phyloP scores from a whole-genome alignment of 1,284 basidiomycete species.

The Amylostereum chailletii region DNA sequence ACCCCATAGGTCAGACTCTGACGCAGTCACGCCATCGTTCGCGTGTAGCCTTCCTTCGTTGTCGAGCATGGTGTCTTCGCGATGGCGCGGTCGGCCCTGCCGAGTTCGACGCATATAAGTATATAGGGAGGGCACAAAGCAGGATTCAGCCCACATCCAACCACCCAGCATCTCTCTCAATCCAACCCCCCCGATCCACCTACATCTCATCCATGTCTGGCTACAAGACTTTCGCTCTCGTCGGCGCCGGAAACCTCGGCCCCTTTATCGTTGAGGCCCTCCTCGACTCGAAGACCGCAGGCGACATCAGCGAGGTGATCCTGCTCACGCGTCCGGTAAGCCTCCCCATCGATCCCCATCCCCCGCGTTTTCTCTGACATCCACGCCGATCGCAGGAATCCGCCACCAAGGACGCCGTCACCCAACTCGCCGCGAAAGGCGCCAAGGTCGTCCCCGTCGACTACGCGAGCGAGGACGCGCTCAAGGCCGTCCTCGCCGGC shows the following conservation, averaged over 20 bases:
- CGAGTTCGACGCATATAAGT: no score
- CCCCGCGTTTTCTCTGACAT: neutral
- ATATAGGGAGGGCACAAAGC: no score
- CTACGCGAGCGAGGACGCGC: slow-evolving; percentile 7
- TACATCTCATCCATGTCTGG: slow-evolving; percentile 5
- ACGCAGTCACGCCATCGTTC: no score
- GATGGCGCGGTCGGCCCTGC: no score
- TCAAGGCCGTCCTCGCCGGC: slow-evolving; percentile 10
- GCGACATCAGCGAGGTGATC: slow-evolving; percentile 7
- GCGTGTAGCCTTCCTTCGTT: no score
- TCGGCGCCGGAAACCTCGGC: slow-evolving; percentile 8
- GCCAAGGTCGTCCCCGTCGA: slow-evolving; percentile 10
- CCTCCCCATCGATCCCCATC: neutral
- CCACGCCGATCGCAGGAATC: neutral
- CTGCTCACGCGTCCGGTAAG: slow-evolving; percentile 11
- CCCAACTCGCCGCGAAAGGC: slow-evolving; percentile 6
- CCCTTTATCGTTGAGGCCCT: slow-evolving; percentile 6
- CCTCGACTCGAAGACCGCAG: slow-evolving; percentile 6
- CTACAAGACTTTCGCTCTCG: slow-evolving; percentile 9
- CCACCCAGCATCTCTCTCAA: no score
- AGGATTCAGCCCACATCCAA: no score
- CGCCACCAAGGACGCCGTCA: neutral
- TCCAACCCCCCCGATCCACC: neutral
- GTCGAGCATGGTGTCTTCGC: no score
- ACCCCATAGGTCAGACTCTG: no score